Evolutionary conservation across 345 rosid genomes (phyloP).

Genomic region (Eucalyptus polyanthemos): DNA sequence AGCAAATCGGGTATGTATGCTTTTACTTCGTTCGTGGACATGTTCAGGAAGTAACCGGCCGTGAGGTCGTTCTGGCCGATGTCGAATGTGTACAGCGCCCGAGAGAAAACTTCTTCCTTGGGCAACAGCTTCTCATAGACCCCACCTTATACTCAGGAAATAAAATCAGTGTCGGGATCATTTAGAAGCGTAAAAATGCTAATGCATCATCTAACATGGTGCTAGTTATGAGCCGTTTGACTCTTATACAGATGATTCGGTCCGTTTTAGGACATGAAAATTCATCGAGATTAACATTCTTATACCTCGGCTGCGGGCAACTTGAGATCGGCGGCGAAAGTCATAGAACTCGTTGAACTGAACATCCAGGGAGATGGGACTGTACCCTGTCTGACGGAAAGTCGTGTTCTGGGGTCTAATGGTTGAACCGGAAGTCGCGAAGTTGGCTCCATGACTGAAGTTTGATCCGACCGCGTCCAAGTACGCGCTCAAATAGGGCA

Average conservation of each 20-base stretch:
- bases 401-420: constrained; percentile 67
- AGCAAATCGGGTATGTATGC: constrained; percentile 49
- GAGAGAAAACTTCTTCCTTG: constrained; percentile 21
- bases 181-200: neutral
- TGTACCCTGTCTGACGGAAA: constrained; percentile 59
- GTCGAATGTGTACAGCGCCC: constrained; percentile 52
- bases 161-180: neutral
- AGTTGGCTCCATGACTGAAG: constrained; percentile 81
- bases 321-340: constrained; percentile 50
- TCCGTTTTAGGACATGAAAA: neutral
- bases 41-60: constrained; percentile 46
- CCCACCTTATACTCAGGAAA: constrained; percentile 7
- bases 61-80: constrained; percentile 74
- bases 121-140: constrained; percentile 41
- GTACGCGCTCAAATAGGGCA: constrained; percentile 64
- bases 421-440: constrained; percentile 89
- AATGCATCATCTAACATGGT: neutral
- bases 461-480: constrained; percentile 76
- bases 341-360: constrained; percentile 41
- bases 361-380: constrained; percentile 75
- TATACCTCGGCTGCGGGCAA: constrained; percentile 32
- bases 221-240: neutral
- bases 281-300: neutral
- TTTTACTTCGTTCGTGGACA: constrained; percentile 43
- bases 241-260: neutral